Evolutionary conservation across 2,329 filamentous ascomycete genomes (phyloP).

Genomic region (Alternaria alternata): DNA sequence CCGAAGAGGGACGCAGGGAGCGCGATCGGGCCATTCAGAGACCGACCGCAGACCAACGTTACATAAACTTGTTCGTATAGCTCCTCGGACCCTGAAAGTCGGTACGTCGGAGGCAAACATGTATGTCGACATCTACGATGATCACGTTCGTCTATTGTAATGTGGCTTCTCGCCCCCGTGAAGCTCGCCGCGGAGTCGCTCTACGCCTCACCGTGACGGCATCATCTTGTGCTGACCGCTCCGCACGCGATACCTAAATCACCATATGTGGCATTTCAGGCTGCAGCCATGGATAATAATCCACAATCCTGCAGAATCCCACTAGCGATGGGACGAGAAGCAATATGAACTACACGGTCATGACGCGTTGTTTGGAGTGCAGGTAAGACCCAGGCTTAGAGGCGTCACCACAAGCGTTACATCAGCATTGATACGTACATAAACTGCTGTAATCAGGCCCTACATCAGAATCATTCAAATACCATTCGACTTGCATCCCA

Average conservation of each 20-base stretch:
- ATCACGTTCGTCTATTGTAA: background rate
- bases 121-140: background rate
- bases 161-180: background rate
- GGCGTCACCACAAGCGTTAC: conserved; percentile 4
- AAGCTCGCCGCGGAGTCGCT: conserved; percentile 1
- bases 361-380: conserved; percentile 8
- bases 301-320: background rate
- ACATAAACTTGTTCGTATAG: background rate
- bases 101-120: background rate
- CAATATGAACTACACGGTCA: background rate
- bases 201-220: conserved; percentile 1
- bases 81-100: background rate
- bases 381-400: background rate
- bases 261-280: background rate
- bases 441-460: conserved; percentile 5
- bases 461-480: conserved; percentile 4
- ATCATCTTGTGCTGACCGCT: background rate
- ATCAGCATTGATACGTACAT: conserved; percentile 7
- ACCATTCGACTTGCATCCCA: background rate
- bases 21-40: conserved; percentile 1
- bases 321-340: background rate
- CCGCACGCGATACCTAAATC: background rate
- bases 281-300: background rate
- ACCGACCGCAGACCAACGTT: background rate
- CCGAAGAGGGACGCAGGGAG: background rate